Evolutionary conservation across 2,329 filamentous ascomycete species (phyloP).

Genomic region (Geosmithia flava): DNA sequence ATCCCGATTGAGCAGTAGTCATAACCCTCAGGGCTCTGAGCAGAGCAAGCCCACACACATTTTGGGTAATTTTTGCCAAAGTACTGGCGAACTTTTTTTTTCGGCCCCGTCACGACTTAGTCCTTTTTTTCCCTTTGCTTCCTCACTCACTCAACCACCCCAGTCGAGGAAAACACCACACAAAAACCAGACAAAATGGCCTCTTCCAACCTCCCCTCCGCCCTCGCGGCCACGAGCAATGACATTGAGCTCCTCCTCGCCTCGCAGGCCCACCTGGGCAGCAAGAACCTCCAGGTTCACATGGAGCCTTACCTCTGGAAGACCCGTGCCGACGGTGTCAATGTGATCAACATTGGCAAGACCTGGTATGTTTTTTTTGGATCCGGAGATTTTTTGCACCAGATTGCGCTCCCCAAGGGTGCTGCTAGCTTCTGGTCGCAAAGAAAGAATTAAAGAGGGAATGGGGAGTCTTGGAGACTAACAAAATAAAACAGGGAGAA

Average conservation of each 20-base stretch:
- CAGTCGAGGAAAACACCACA: slow-evolving; percentile 16
- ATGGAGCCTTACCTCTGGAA: slow-evolving; percentile 99
- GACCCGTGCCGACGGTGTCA: slow-evolving; percentile 96
- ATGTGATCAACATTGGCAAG: slow-evolving; percentile 99
- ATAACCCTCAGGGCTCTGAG: slow-evolving; percentile 17
- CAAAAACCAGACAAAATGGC: slow-evolving; percentile 64
- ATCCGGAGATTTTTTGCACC: not conserved
- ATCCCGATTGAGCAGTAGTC: slow-evolving; percentile 10
- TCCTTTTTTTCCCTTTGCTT: slow-evolving; percentile 9
- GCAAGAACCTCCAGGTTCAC: slow-evolving; percentile 99
- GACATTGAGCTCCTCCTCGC: slow-evolving; percentile 99
- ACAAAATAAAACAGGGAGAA: slow-evolving; percentile 63
- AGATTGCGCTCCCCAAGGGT: no score
- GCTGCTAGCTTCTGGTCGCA: no score
- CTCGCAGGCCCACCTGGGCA: slow-evolving; percentile 91
- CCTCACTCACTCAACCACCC: slow-evolving; percentile 6
- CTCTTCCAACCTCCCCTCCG: slow-evolving; percentile 82
- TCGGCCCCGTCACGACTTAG: slow-evolving; percentile 9
- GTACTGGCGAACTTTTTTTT: slow-evolving; percentile 29
- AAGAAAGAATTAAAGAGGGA: not conserved
- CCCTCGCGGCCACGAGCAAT: slow-evolving; percentile 94
- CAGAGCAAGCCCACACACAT: slow-evolving; percentile 20
- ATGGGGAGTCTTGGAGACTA: not conserved
- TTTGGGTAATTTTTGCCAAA: slow-evolving; percentile 20
- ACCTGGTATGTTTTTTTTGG: slow-evolving; percentile 64